Conservation (phyloP, 1,284 basidiomycete species). For the Lignosus rhinocerotis region DNA sequence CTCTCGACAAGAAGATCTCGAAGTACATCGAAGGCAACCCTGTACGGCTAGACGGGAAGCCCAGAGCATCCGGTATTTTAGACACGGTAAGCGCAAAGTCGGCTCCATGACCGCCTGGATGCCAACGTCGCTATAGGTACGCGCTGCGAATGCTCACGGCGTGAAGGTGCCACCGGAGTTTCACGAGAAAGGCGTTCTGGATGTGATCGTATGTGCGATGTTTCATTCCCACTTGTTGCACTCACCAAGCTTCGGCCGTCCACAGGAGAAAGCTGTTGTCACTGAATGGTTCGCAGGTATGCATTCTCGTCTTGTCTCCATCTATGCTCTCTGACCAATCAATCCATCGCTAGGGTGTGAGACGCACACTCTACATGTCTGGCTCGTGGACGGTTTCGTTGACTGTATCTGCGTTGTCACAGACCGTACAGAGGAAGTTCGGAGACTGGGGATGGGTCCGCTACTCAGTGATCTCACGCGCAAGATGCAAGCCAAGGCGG, state of each 20-base stretch:
- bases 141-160: conserved; percentile 70
- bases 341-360: conserved; percentile 30
- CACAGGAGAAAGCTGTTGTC: conserved; percentile 71
- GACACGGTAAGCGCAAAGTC: conserved; percentile 59
- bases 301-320: conserved; percentile 20
- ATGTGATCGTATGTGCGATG: conserved; percentile 53
- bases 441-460: conserved; percentile 76
- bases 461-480: conserved; percentile 62
- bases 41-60: conserved; percentile 74
- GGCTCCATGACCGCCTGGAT: background rate
- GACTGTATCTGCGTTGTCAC: background rate
- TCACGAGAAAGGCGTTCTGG: conserved; percentile 56
- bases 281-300: conserved; percentile 80
- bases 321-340: conserved; percentile 2
- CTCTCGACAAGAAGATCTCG: conserved; percentile 64
- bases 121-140: conserved; percentile 42
- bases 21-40: conserved; percentile 73
- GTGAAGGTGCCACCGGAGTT: conserved; percentile 71
- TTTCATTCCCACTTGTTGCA: background rate
- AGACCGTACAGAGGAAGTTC: conserved; percentile 77
- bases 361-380: conserved; percentile 15
- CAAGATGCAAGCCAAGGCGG: conserved; percentile 61
- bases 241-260: background rate
- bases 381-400: background rate
- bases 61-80: conserved; percentile 76